Conservation (phyloP, 805 yeast species). For the Wickerhamiella spandovensis region DNA sequence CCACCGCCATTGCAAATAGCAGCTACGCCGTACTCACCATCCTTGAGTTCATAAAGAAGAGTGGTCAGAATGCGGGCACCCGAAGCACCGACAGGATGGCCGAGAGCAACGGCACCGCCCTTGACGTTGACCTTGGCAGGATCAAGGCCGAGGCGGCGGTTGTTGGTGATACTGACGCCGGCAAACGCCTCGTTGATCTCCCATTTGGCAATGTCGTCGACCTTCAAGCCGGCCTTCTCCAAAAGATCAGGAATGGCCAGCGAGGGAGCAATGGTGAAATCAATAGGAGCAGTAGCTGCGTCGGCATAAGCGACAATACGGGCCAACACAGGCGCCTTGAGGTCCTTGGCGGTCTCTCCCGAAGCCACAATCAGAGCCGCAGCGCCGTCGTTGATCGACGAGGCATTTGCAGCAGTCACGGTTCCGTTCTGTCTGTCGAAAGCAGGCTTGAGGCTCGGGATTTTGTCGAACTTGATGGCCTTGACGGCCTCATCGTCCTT, state of each 20-base stretch:
- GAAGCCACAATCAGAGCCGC: conserved; percentile 82
- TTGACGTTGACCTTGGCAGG: conserved; percentile 66
- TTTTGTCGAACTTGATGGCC: conserved; percentile 56
- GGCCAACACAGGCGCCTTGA: conserved; percentile 59
- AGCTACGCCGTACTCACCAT: conserved; percentile 81
- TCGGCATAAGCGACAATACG: conserved; percentile 86
- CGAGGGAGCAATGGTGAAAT: conserved; percentile 90
- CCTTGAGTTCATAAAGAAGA: conserved; percentile 29
- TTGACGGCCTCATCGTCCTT: conserved; percentile 64
- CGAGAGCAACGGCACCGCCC: conserved; percentile 92
- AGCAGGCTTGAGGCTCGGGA: conserved; percentile 72
- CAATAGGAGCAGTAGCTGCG: conserved; percentile 84
- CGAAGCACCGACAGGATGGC: conserved; percentile 88
- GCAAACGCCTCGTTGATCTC: conserved; percentile 96
- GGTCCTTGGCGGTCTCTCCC: conserved; percentile 62
- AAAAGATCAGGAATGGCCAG: conserved; percentile 86
- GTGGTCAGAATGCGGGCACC: conserved; percentile 80
- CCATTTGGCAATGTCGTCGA: conserved; percentile 62
- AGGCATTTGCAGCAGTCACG: conserved; percentile 91
- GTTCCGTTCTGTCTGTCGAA: conserved; percentile 80
- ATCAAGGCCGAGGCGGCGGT: conserved; percentile 47
- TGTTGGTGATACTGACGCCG: conserved; percentile 81
- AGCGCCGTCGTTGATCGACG: conserved; percentile 90
- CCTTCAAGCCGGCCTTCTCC: conserved; percentile 56
- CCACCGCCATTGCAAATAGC: conserved; percentile 98